phyloP scores from a whole-genome alignment of 2,329 filamentous ascomycete species.

The Pseudogymnoascus destructans region DNA sequence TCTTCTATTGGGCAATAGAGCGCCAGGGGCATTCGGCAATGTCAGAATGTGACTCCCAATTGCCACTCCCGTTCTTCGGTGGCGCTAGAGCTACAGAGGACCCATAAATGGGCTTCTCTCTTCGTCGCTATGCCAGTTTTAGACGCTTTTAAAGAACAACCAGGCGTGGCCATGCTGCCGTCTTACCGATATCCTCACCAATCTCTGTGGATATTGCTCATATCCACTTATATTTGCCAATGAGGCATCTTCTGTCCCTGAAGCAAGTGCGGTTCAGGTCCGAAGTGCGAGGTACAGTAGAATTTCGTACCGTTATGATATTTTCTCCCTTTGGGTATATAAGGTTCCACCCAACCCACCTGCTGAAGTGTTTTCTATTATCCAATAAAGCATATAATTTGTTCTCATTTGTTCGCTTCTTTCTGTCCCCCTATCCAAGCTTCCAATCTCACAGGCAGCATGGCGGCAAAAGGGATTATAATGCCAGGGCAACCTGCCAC shows the following conservation, averaged over 20 bases:
- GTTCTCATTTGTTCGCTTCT: not conserved
- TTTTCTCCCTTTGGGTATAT: not conserved
- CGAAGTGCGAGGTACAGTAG: not conserved
- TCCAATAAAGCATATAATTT: not conserved
- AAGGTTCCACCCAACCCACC: not conserved
- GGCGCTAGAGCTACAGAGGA: not conserved
- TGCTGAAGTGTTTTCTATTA: not conserved
- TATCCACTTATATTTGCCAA: not conserved
- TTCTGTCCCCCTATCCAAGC: not conserved
- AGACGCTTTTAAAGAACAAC: not conserved
- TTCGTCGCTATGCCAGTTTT: not conserved
- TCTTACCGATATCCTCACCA: not conserved
- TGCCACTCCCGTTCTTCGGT: slow-evolving; percentile 6
- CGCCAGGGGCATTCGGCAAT: not conserved
- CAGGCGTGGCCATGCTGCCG: not conserved
- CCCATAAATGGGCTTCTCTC: not conserved
- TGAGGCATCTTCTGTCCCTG: not conserved
- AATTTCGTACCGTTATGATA: not conserved
- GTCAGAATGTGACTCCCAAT: slow-evolving; percentile 2
- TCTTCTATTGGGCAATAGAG: not conserved
- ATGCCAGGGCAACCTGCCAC: not conserved
- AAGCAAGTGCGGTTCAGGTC: not conserved
- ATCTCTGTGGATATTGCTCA: not conserved
- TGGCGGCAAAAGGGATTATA: slow-evolving; percentile 7
- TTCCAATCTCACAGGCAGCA: not conserved